A percentile compares a stretch with the other conserved stretches of the same genome.
phyloP scores from a whole-genome alignment of 306 rosid genomes.

The Coriaria nepalensis region DNA sequence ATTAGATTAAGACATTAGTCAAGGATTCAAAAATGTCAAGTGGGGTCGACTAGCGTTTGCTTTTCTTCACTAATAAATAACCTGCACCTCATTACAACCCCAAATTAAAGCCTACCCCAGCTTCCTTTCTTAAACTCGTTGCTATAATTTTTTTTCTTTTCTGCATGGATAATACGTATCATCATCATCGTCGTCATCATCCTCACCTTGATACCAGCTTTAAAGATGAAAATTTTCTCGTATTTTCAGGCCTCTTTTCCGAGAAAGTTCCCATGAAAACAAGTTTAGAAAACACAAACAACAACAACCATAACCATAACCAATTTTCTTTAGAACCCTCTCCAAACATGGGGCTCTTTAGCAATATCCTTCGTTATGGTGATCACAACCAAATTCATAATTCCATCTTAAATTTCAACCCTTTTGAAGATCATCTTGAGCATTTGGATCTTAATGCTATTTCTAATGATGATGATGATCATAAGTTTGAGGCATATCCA shows the following conservation, averaged over 20 bases:
- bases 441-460: no score
- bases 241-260: conserved; percentile 14
- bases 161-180: conserved; percentile 13
- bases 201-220: conserved; percentile 7
- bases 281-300: conserved; percentile 11
- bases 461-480: no score
- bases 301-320: background rate
- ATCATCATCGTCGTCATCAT: no score
- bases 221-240: conserved; percentile 4
- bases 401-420: no score
- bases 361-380: conserved; percentile 2
- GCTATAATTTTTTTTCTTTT: background rate
- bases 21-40: conserved; percentile 1
- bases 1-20: conserved; percentile 22
- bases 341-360: background rate
- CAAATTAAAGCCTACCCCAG: conserved; percentile 3
- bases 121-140: background rate
- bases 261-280: conserved; percentile 13
- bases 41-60: conserved; percentile 7
- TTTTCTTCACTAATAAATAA: conserved; percentile 8
- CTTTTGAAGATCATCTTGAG: no score
- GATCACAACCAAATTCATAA: no score
- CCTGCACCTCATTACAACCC: background rate
- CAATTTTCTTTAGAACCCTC: conserved; percentile 4
- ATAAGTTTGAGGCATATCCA: no score